phyloP scores from a whole-genome alignment of 2,329 filamentous ascomycete genomes.

The Thelonectria blattea region DNA sequence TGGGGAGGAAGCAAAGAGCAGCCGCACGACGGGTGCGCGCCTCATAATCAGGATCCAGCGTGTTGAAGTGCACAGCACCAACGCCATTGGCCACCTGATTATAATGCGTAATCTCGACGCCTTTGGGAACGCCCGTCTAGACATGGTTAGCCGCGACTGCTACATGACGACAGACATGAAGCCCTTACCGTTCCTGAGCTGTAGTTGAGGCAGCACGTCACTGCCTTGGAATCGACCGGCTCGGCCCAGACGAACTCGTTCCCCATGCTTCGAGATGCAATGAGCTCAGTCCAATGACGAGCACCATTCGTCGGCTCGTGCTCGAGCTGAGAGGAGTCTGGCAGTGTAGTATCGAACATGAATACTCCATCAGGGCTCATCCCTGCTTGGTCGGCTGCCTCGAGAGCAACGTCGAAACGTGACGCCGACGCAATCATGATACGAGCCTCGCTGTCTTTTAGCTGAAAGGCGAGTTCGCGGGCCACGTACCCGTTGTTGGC shows the following conservation, averaged over 20 bases:
- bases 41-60: slow-evolving; percentile 57
- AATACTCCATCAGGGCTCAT: slow-evolving; percentile 65
- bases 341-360: slow-evolving; percentile 65
- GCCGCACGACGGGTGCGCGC: slow-evolving; percentile 46
- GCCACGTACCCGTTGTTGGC: slow-evolving; percentile 73
- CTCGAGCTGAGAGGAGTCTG: slow-evolving; percentile 45
- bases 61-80: slow-evolving; percentile 56
- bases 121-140: slow-evolving; percentile 79
- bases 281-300: slow-evolving; percentile 68
- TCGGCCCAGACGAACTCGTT: slow-evolving; percentile 68
- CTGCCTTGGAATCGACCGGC: slow-evolving; percentile 54
- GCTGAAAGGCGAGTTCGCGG: slow-evolving; percentile 76
- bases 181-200: slow-evolving; percentile 66
- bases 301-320: slow-evolving; percentile 19
- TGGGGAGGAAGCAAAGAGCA: slow-evolving; percentile 73
- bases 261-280: slow-evolving; percentile 59
- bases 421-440: slow-evolving; percentile 70
- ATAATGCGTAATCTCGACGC: slow-evolving; percentile 79
- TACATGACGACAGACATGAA: no score
- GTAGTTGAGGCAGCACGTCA: slow-evolving; percentile 77
- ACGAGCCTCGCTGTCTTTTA: slow-evolving; percentile 71
- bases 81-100: slow-evolving; percentile 76
- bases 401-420: slow-evolving; percentile 67
- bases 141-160: slow-evolving; percentile 5
- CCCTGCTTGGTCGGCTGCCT: slow-evolving; percentile 66